Evolutionary conservation across 176 grass and related monocot species (phyloP).

Genomic region (Aegilops umbellulata): DNA sequence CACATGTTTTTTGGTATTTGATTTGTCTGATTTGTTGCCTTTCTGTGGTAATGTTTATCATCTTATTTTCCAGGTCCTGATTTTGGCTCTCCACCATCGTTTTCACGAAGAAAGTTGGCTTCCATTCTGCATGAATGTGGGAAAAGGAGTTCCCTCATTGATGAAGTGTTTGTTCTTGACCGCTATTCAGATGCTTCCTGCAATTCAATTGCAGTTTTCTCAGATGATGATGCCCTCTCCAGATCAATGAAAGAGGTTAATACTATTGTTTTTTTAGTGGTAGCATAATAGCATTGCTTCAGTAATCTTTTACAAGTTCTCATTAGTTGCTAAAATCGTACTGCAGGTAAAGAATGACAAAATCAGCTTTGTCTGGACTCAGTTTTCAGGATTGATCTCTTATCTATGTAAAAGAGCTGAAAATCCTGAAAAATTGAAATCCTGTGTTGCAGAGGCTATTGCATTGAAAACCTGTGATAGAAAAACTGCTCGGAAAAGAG

Average conservation of each 20-base stretch:
- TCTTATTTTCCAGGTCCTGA: constrained; percentile 77
- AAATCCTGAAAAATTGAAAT: constrained; percentile 63
- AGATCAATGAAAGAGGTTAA: constrained; percentile 82
- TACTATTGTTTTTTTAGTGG: neutral
- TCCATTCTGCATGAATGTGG: constrained; percentile 65
- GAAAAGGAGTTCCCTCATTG: constrained; percentile 77
- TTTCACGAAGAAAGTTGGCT: constrained; percentile 54
- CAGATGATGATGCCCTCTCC: constrained; percentile 82
- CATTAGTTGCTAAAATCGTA: constrained; percentile 22
- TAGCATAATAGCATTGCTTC: neutral
- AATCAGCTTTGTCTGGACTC: constrained; percentile 79
- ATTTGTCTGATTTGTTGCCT: constrained; percentile 2
- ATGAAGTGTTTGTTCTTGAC: constrained; percentile 57
- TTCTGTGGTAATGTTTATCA: neutral
- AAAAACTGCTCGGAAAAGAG: constrained; percentile 60
- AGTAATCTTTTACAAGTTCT: constrained; percentile 1
- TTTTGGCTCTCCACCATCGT: constrained; percentile 70
- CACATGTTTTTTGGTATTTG: neutral
- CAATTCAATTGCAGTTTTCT: constrained; percentile 81
- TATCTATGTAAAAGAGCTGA: constrained; percentile 54
- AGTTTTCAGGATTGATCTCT: constrained; percentile 73
- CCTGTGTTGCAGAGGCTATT: constrained; percentile 67
- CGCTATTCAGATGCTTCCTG: constrained; percentile 85
- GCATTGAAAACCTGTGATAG: constrained; percentile 73
- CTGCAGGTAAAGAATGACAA: constrained; percentile 82